Conservation (phyloP, 768 basidiomycete species). For the Roridomyces roridus region DNA sequence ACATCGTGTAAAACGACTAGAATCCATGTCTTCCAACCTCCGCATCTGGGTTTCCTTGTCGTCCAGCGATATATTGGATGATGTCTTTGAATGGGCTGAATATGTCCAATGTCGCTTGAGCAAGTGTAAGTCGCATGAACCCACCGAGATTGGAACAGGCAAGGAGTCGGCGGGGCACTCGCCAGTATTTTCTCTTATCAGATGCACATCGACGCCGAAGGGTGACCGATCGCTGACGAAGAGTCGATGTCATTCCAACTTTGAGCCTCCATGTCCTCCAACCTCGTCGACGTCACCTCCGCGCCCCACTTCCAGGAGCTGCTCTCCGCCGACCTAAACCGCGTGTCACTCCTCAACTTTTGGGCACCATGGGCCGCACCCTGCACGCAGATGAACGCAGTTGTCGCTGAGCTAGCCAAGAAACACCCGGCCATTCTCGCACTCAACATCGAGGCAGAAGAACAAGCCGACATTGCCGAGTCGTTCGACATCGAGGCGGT, state of each 20-base stretch:
- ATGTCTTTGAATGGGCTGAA: too few species aligned
- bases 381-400: conserved; percentile 87
- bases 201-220: too few species aligned
- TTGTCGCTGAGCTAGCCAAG: conserved; percentile 73
- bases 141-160: too few species aligned
- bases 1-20: too few species aligned
- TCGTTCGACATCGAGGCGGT: conserved; percentile 93
- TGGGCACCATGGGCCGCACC: conserved; percentile 95
- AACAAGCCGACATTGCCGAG: conserved; percentile 83
- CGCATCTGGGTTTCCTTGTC: too few species aligned
- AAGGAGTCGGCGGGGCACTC: too few species aligned
- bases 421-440: conserved; percentile 75
- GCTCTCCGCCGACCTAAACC: conserved; percentile 76
- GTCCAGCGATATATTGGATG: background rate
- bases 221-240: too few species aligned
- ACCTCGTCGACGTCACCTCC: conserved; percentile 51
- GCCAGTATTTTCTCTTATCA: too few species aligned
- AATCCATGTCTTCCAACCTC: too few species aligned
- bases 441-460: conserved; percentile 87
- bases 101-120: too few species aligned
- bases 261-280: conserved; percentile 25
- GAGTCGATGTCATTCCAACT: too few species aligned
- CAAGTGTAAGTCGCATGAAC: too few species aligned
- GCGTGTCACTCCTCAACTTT: conserved; percentile 90
- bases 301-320: conserved; percentile 75